Conservation (phyloP, 139 green algal species). For the Chlorella sp. region DNA sequence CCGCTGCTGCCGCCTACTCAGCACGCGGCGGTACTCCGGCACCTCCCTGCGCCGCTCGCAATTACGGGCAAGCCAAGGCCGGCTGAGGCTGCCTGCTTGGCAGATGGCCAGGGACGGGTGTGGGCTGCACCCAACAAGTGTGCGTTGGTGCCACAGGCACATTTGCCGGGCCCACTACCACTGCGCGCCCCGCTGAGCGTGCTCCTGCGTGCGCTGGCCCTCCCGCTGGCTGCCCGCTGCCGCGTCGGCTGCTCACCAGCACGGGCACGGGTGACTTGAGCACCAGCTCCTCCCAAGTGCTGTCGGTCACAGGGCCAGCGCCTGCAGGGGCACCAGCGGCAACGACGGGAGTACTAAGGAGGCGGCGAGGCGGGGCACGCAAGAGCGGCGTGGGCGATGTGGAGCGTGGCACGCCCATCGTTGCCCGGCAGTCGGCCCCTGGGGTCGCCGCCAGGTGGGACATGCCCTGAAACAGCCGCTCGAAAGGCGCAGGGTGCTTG, state of each 20-base stretch:
- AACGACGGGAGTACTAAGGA: neutral
- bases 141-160: neutral
- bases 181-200: too few relatives aligned
- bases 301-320: constrained; percentile 81
- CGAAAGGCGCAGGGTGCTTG: neutral
- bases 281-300: constrained; percentile 86
- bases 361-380: neutral
- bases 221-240: neutral
- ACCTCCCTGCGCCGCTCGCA: too few relatives aligned
- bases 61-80: too few relatives aligned
- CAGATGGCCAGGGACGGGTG: too few relatives aligned
- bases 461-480: too few relatives aligned
- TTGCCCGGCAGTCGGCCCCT: too few relatives aligned
- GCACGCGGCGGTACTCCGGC: too few relatives aligned
- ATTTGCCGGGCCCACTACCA: too few relatives aligned
- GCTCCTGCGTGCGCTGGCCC: neutral
- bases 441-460: too few relatives aligned
- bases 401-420: neutral
- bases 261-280: constrained; percentile 67
- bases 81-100: too few relatives aligned
- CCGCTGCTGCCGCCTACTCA: neutral
- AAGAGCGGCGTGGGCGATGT: neutral
- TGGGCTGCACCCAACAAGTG: neutral
- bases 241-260: neutral
- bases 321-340: constrained; percentile 37